Conservation (phyloP, 73 alveolate genomes). For the Effrenium voratum region DNA sequence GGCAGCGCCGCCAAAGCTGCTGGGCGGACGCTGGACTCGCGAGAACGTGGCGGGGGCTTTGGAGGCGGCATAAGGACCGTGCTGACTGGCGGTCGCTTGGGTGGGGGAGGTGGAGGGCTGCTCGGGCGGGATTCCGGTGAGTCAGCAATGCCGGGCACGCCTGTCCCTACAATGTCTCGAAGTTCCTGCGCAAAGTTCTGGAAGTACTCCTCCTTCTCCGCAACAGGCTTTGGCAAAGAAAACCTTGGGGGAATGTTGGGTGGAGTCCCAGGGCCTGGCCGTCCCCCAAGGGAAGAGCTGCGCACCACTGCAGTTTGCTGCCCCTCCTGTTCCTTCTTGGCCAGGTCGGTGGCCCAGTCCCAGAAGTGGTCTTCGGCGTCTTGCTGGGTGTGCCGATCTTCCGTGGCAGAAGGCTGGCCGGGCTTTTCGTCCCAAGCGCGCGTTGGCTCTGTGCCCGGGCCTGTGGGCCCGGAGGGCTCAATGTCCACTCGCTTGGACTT, state of each 20-base stretch:
- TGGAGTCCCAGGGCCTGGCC: neutral
- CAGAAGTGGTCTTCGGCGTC: constrained; percentile 36
- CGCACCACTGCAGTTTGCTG: neutral
- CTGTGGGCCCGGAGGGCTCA: neutral
- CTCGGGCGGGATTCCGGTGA: neutral
- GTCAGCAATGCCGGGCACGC: constrained; percentile 24
- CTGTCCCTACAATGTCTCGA: constrained; percentile 34
- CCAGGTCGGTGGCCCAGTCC: constrained; percentile 67
- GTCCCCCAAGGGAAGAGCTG: neutral
- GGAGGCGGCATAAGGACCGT: neutral
- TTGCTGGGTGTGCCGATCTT: neutral
- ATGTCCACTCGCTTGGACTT: neutral
- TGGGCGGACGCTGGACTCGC: neutral
- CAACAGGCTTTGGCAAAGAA: neutral
- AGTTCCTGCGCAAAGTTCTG: constrained; percentile 53
- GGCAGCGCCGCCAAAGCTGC: neutral
- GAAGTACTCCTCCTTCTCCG: constrained; percentile 27
- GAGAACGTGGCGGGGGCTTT: constrained; percentile 14
- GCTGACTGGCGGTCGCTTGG: constrained; percentile 4
- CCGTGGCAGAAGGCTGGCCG: too few relatives aligned
- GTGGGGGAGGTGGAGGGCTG: constrained; percentile 53
- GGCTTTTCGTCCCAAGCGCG: too few relatives aligned
- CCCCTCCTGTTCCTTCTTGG: neutral
- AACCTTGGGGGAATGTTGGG: neutral
- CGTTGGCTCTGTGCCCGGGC: too few relatives aligned